Base-by-base conservation (phyloP, 179 eudicot species). In the Spergularia azorica region DNA sequence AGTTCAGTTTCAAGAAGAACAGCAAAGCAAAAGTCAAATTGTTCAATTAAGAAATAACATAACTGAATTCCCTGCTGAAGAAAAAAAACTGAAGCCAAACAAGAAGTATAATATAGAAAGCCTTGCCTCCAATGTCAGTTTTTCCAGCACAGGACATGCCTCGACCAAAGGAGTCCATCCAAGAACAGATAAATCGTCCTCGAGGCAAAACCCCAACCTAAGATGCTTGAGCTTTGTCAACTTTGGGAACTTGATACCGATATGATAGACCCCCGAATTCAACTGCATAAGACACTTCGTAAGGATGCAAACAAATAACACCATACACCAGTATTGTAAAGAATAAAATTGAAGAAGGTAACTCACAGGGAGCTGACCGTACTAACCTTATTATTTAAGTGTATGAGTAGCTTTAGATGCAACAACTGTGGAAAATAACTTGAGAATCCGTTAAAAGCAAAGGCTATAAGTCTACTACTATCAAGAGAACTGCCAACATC, bases 101-200 rank as follows among this genome's bases (percentile, higher is more conserved):
- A 21, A 21, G 21, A 21, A 21, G 21, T 21, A 21, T 21, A 21
- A 21, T 21, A 21, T 21, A 21, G 21, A 21, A 21, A 21, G 21
- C 21, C n/a, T 63, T 36, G 16, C 67, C 74, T 55, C 26, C 59
- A 70, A 70, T 4, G 74, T 70, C 43, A 70, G 62, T 55, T 55
- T 70, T 62, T 70, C 46, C 74, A 70, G 62, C 48, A 55, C 48
- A 9, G 74, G 74, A 70, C 36, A 70, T 55, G 61, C 74, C 17
- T 70, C 59, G 26, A 70, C 26, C 11, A 70, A 70, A 18, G 61
- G 59, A 70, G 13, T 70, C 74, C 61, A 70, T 54, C 41, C 74
- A 52, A 52, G 74, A 10, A 55, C 68, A 11, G 11, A 50, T 50
- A 0, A 11, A 6, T 50, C 54, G 7, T 11, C 54, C 54, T 50